A percentile compares a stretch with the other conserved stretches of the same genome.
Conservation (phyloP, 2,329 filamentous ascomycete genomes). For the Aspergillus sp. region DNA sequence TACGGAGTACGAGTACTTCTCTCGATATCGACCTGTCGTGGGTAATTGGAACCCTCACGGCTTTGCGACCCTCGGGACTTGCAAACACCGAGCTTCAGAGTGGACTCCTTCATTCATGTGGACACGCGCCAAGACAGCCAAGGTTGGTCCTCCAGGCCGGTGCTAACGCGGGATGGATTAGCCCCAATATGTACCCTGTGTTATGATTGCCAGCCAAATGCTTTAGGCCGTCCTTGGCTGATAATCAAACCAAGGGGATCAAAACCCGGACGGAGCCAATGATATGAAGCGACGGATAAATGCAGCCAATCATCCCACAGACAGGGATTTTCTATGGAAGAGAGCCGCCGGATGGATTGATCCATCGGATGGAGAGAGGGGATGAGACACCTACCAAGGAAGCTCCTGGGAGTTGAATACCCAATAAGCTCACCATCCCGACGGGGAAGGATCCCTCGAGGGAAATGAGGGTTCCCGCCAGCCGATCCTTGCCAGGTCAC, state of each 20-base stretch:
- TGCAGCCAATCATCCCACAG: background rate
- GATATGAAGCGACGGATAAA: background rate
- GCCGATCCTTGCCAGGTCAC: too few species aligned
- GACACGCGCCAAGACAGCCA: background rate
- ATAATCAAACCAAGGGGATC: background rate
- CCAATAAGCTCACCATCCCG: too few species aligned
- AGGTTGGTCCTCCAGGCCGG: background rate
- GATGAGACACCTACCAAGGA: background rate
- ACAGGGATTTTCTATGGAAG: too few species aligned
- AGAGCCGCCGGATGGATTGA: background rate
- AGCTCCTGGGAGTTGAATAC: too few species aligned
- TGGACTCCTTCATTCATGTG: background rate
- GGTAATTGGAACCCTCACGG: background rate
- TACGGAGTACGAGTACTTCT: too few species aligned
- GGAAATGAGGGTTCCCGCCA: too few species aligned
- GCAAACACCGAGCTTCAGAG: background rate
- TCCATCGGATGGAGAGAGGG: background rate
- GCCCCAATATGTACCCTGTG: background rate
- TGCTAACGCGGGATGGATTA: background rate
- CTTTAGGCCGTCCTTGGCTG: background rate
- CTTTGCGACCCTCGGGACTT: background rate
- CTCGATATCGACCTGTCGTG: background rate
- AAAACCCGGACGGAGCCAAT: too few species aligned
- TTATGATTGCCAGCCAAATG: background rate
- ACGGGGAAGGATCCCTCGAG: too few species aligned